Evolutionary conservation across 1,284 basidiomycete species (phyloP).

Genomic region (Hemileia vastatrix): DNA sequence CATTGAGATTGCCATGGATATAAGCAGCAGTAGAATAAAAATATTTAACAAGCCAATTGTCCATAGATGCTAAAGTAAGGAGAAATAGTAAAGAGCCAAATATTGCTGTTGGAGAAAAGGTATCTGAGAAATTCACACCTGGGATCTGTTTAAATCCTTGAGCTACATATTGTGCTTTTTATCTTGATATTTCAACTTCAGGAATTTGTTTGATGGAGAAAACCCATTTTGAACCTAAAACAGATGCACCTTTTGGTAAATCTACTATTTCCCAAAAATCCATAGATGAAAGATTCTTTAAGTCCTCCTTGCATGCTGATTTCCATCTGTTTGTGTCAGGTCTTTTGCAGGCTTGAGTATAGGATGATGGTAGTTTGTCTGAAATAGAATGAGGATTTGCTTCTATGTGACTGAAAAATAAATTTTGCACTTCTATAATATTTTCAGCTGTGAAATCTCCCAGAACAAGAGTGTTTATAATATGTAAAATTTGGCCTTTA

Average conservation of each 20-base stretch:
- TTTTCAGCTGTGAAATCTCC: no score
- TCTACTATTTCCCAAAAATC: neutral
- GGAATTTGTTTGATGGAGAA: neutral
- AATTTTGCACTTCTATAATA: no score
- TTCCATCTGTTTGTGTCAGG: neutral
- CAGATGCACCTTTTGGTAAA: neutral
- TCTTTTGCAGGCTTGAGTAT: neutral
- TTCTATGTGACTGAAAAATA: no score
- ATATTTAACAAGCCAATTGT: neutral
- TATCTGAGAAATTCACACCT: neutral
- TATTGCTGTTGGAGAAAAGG: neutral
- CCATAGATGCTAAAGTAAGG: neutral
- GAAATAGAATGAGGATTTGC: no score
- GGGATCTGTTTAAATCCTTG: conserved; percentile 2
- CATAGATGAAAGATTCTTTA: neutral
- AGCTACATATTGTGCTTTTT: neutral
- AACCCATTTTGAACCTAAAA: neutral
- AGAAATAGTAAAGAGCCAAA: neutral
- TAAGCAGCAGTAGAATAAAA: conserved; percentile 4
- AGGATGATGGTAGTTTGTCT: no score
- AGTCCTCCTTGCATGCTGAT: neutral
- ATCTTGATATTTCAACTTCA: neutral
- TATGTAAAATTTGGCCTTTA: no score
- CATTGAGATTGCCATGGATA: neutral
- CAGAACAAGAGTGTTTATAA: no score